phyloP scores from a whole-genome alignment of 1,284 basidiomycete genomes.

The Trametes pubescens region DNA sequence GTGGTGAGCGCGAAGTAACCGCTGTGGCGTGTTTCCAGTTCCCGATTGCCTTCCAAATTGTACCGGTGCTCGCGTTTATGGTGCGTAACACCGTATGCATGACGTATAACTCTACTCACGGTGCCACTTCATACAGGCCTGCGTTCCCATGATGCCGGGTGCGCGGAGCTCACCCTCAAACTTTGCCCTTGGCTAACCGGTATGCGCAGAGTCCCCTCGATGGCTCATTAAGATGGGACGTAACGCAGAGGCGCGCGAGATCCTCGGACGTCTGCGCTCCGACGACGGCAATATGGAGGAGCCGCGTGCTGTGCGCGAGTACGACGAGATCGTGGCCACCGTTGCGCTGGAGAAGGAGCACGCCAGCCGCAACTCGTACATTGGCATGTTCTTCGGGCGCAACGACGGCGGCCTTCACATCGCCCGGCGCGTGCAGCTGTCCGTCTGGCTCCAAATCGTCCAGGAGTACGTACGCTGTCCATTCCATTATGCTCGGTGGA shows the following conservation, averaged over 20 bases:
- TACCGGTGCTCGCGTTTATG: conserved; percentile 55
- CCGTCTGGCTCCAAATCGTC: conserved; percentile 59
- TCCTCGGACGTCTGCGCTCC: conserved; percentile 48
- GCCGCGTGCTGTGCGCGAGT: conserved; percentile 41
- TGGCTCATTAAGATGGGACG: conserved; percentile 63
- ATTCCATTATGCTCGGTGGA: not conserved
- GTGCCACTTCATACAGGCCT: conserved; percentile 24
- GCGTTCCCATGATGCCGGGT: conserved; percentile 42
- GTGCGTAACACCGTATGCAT: conserved; percentile 32
- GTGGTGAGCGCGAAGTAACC: conserved; percentile 23
- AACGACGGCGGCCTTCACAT: conserved; percentile 54
- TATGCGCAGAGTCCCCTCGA: conserved; percentile 58
- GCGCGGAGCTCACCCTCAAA: conserved; percentile 25
- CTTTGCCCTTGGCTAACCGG: conserved; percentile 4
- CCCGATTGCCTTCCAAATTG: conserved; percentile 58
- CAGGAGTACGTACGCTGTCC: conserved; percentile 50
- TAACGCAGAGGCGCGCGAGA: conserved; percentile 52
- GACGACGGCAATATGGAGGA: conserved; percentile 41
- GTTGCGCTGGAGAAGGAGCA: conserved; percentile 53
- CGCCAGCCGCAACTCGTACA: conserved; percentile 52
- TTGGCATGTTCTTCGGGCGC: conserved; percentile 57
- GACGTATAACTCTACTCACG: conserved; percentile 9
- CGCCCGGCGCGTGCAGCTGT: conserved; percentile 55
- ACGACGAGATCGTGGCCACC: conserved; percentile 53
- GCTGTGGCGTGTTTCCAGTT: conserved; percentile 43